Evolutionary conservation across 1,139 yeast genomes (phyloP).

Genomic region (Saccharomyces uvarum): DNA sequence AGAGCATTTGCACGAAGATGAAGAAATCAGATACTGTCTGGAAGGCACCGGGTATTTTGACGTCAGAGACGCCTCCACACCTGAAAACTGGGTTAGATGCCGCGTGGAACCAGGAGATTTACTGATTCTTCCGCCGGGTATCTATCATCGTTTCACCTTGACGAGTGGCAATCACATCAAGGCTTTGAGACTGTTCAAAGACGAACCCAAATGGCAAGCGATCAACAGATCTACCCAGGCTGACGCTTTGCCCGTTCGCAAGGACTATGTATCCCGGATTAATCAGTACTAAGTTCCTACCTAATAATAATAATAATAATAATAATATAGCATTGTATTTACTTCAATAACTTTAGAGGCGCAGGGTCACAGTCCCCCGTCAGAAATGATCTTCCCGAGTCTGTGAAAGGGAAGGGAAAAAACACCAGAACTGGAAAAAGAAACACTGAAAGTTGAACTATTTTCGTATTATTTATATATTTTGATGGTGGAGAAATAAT

Average conservation of each 20-base stretch:
- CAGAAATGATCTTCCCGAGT: background rate
- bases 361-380: background rate
- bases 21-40: conserved; percentile 82
- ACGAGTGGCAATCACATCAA: conserved; percentile 54
- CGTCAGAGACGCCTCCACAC: conserved; percentile 54
- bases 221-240: conserved; percentile 54
- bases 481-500: background rate
- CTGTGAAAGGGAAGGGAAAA: background rate
- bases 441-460: background rate
- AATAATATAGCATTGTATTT: background rate
- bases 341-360: background rate
- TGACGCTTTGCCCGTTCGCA: conserved; percentile 37
- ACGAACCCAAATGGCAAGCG: conserved; percentile 96
- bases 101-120: conserved; percentile 59
- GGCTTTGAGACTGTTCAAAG: conserved; percentile 81
- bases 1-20: conserved; percentile 95
- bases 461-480: background rate
- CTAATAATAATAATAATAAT: background rate
- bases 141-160: conserved; percentile 84
- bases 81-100: conserved; percentile 75
- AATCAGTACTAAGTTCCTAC: background rate
- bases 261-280: conserved; percentile 36
- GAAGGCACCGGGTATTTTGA: conserved; percentile 94
- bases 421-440: background rate
- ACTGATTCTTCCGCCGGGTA: conserved; percentile 78